phyloP scores from a whole-genome alignment of 202 grass and related monocot species.

The Eragrostis tef region DNA sequence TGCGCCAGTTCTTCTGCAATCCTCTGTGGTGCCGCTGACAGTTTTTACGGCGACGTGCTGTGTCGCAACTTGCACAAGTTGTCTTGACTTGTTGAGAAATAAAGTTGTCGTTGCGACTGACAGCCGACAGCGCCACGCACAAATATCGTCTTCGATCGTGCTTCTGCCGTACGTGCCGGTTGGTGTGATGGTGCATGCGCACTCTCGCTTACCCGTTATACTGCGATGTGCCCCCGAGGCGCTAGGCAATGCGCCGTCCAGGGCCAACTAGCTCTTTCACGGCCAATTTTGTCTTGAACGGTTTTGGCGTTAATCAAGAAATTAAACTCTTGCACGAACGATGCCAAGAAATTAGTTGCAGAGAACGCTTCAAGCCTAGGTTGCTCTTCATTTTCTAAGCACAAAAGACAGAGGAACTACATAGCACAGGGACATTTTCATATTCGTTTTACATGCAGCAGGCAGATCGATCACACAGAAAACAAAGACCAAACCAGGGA shows the following conservation, averaged over 20 bases:
- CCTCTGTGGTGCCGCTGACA: too few relatives aligned
- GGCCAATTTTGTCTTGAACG: not conserved
- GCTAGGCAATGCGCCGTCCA: not conserved
- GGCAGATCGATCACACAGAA: slow-evolving; percentile 4
- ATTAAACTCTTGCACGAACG: not conserved
- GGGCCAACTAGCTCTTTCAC: not conserved
- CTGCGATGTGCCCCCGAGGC: not conserved
- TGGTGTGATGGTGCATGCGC: not conserved
- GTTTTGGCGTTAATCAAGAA: not conserved
- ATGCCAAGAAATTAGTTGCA: not conserved
- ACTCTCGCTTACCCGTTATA: not conserved
- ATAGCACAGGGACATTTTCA: not conserved
- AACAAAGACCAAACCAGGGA: not conserved
- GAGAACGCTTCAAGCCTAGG: not conserved
- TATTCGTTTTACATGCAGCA: not conserved
- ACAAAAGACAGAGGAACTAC: not conserved
- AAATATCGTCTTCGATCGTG: slow-evolving; percentile 22
- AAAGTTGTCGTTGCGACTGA: slow-evolving; percentile 10
- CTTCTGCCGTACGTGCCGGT: not conserved
- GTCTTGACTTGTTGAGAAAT: not conserved
- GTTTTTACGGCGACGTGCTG: not conserved
- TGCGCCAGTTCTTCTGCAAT: too few relatives aligned
- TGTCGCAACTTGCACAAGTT: not conserved
- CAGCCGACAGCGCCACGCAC: not conserved
- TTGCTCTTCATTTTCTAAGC: slow-evolving; percentile 28